Conservation (phyloP, 202 grass and related monocot genomes). For the Musa balbisiana region DNA sequence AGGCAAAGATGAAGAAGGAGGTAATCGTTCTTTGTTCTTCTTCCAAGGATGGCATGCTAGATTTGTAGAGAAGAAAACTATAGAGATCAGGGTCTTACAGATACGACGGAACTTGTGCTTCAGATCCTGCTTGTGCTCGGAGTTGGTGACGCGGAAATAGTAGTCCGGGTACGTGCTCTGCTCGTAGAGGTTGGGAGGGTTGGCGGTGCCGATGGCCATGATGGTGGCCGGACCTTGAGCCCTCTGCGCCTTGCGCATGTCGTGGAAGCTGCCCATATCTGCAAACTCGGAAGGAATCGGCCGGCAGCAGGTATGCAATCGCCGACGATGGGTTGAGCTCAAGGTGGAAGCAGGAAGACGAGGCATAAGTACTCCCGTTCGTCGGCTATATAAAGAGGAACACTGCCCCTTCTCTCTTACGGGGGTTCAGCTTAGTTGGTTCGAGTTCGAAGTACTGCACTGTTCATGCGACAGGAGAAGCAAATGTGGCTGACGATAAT, state of each 20-base stretch:
- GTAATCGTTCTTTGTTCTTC: slow-evolving; percentile 22
- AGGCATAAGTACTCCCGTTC: too few species aligned
- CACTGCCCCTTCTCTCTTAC: too few species aligned
- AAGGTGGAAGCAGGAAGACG: too few species aligned
- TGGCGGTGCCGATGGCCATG: slow-evolving; percentile 11
- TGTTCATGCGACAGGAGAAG: too few species aligned
- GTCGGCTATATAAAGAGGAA: too few species aligned
- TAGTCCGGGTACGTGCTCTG: slow-evolving; percentile 5
- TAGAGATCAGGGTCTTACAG: not conserved
- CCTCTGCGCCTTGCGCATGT: slow-evolving; percentile 7
- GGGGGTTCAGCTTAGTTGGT: too few species aligned
- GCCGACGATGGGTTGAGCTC: too few species aligned
- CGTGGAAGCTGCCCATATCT: not conserved
- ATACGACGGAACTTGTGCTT: slow-evolving; percentile 8
- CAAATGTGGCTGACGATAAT: too few species aligned
- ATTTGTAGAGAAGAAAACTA: not conserved
- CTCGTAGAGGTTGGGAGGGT: not conserved
- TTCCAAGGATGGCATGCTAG: too few species aligned
- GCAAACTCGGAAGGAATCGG: too few species aligned
- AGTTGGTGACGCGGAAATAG: slow-evolving; percentile 14
- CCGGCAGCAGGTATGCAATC: too few species aligned
- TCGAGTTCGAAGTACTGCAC: too few species aligned
- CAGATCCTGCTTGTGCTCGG: not conserved
- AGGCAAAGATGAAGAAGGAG: slow-evolving; percentile 23
- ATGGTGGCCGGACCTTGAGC: slow-evolving; percentile 17